Evolutionary conservation across 2,329 filamentous ascomycete species (phyloP), one percentile per base, ranked within the genome.

Genomic region (Pseudogymnoascus sp.): DNA sequence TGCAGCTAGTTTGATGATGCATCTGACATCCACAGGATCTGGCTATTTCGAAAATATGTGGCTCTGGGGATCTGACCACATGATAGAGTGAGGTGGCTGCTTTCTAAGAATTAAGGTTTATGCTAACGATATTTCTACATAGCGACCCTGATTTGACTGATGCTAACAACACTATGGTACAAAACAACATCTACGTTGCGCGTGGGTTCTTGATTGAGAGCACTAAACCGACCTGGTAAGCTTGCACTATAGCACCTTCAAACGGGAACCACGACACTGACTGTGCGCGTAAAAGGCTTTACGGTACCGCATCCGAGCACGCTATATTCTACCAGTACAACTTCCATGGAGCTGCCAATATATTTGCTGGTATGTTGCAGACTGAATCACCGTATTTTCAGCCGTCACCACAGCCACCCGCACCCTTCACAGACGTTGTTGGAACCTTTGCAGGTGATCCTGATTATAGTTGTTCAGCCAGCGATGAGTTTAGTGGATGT

Each of bases 301-400:
- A 69, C 64, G 86, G 84, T 8, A 85, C 84, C 0, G 78, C 82
- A 0, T 81, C 82, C 0, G 87, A 90, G 73, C 87, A 90, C 71
- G 79, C 79, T 50, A 77, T 81, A 1, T 73, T 88, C 14, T 88
- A 87, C 69, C 84, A 89, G 70, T 90, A 89, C 71, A 83, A 89
- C 67, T 75, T 89, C 59, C 74, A 77, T 65, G 75, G 77, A 57
- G 83, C 86, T 6, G 76, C 77, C 41, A 79, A 88, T 67, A 73
- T 87, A 61, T 86, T 81, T 70, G 80, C 85, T 68, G 84, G 83
- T 18, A 78, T 84, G 67, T 80, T 85, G 57, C 86, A 90, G 69
- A 86, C 86, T 57, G 86, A 90, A 72, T 85, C 86, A 4, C 82
- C 87, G 0, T 90, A 90, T 73, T 88, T 81, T 72, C 86, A 89